A percentile compares a stretch with the other conserved stretches of the same genome.
phyloP scores from a whole-genome alignment of 2,329 filamentous ascomycete genomes.

The Davidsoniella neocaledoniae region DNA sequence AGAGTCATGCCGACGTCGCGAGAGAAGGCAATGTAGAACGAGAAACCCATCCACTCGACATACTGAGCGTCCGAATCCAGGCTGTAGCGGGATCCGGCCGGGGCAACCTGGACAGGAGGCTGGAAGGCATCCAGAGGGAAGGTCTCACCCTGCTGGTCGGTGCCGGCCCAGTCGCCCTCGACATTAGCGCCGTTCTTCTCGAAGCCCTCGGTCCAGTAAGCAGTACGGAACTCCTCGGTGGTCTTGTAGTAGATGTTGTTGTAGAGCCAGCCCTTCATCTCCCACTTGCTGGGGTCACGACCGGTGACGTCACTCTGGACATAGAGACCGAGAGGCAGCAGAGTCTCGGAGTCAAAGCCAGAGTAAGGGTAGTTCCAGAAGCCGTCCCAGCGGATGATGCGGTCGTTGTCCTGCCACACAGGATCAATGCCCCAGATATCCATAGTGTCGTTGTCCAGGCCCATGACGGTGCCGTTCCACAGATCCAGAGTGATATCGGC shows the following conservation, averaged over 20 bases:
- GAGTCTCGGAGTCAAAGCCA: conserved; percentile 19
- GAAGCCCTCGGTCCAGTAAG: conserved; percentile 24
- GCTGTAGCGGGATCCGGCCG: conserved; percentile 25
- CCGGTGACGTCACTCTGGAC: conserved; percentile 27
- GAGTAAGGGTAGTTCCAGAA: conserved; percentile 24
- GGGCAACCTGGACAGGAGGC: conserved; percentile 22
- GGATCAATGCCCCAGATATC: conserved; percentile 21
- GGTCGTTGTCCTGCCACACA: conserved; percentile 24
- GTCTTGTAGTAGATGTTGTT: conserved; percentile 23
- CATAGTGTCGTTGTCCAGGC: conserved; percentile 18
- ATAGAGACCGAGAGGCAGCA: conserved; percentile 29
- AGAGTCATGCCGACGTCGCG: conserved; percentile 28
- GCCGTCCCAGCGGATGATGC: conserved; percentile 24
- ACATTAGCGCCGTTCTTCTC: conserved; percentile 21
- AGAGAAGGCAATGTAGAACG: conserved; percentile 31
- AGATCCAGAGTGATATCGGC: conserved; percentile 27
- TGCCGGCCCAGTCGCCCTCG: conserved; percentile 21
- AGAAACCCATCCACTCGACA: conserved; percentile 35
- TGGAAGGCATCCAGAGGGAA: conserved; percentile 21
- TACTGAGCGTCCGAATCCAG: conserved; percentile 29
- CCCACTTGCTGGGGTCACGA: conserved; percentile 26
- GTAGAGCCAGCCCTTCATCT: conserved; percentile 26
- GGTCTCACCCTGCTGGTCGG: conserved; percentile 20
- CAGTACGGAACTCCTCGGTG: conserved; percentile 20
- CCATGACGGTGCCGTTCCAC: conserved; percentile 21